A percentile compares a stretch with the other conserved stretches of the same genome.
These are phyloP conservation scores for Penicillium goetzii DNA, from an alignment of 495 filamentous ascomycete genomes.

Conservation along the genomic window DNA sequence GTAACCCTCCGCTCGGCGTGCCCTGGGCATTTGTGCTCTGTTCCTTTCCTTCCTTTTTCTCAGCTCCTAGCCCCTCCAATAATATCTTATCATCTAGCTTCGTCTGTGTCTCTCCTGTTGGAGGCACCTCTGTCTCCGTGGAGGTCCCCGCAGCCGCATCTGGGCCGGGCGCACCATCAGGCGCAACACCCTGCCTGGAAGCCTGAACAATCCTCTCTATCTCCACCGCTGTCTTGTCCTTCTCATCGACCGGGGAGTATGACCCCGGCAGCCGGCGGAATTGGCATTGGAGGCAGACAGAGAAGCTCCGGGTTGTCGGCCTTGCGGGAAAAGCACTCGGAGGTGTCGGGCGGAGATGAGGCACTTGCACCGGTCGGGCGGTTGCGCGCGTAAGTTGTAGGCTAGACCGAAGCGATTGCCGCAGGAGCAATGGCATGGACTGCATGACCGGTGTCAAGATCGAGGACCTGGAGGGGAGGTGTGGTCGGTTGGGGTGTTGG, in stretches of 20 bases:
- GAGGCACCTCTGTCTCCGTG: background rate
- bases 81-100: slow-evolving; percentile 14
- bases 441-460: slow-evolving; percentile 44
- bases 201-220: slow-evolving; percentile 26
- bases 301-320: slow-evolving; percentile 37
- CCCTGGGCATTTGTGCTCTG: slow-evolving; percentile 7
- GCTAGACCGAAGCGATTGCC: slow-evolving; percentile 43
- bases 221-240: slow-evolving; percentile 23
- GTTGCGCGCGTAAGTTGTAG: slow-evolving; percentile 32
- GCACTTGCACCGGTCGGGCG: slow-evolving; percentile 19
- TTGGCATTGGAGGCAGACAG: slow-evolving; percentile 46
- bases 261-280: slow-evolving; percentile 35
- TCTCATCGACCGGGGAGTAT: slow-evolving; percentile 31
- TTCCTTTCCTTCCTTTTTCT: slow-evolving; percentile 11
- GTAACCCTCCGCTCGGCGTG: slow-evolving; percentile 53
- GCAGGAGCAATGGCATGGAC: slow-evolving; percentile 46
- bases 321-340: slow-evolving; percentile 30
- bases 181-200: slow-evolving; percentile 19
- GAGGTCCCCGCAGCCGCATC: slow-evolving; percentile 33
- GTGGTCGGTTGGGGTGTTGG: slow-evolving; percentile 13
- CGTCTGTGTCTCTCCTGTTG: background rate
- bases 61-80: slow-evolving; percentile 16
- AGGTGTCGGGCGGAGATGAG: slow-evolving; percentile 29
- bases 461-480: slow-evolving; percentile 25
- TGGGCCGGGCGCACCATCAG: slow-evolving; percentile 25